These are phyloP conservation scores for Phytophthora tentaculata DNA, from an alignment of 352 stramenopile genomes.

Conservation along the genomic window DNA sequence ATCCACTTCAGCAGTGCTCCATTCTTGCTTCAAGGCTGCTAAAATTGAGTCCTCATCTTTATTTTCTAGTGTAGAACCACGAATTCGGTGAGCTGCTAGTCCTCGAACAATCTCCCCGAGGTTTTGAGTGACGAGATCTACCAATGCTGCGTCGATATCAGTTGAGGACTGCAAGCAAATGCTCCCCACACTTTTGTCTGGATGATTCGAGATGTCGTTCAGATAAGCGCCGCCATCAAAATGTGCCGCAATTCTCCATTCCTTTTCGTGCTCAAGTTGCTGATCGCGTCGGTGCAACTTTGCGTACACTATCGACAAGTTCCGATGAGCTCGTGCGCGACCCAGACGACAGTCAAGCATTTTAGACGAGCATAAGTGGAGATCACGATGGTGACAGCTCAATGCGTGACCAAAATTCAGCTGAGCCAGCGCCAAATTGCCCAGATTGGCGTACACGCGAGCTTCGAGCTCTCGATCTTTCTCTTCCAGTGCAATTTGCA, in stretches of 20 bases:
- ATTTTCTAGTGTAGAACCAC: constrained; percentile 1
- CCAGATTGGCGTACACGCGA: constrained; percentile 79
- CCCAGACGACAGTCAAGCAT: constrained; percentile 58
- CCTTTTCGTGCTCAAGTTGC: constrained; percentile 49
- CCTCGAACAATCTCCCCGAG: constrained; percentile 42
- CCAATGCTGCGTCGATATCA: constrained; percentile 44
- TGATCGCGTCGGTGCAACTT: constrained; percentile 55
- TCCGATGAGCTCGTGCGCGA: constrained; percentile 64
- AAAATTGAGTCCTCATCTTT: constrained; percentile 19
- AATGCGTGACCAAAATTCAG: constrained; percentile 64
- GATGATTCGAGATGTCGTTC: constrained; percentile 56
- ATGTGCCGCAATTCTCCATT: constrained; percentile 27
- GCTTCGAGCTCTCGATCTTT: constrained; percentile 72
- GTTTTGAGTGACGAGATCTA: constrained; percentile 42
- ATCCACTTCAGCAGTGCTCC: constrained; percentile 27
- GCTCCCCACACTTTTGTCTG: constrained; percentile 57
- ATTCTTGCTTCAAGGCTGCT: constrained; percentile 27
- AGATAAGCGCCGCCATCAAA: constrained; percentile 45
- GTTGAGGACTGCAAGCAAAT: constrained; percentile 65
- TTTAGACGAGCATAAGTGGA: constrained; percentile 42
- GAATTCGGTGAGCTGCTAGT: neutral
- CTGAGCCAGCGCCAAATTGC: constrained; percentile 67
- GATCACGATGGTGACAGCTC: constrained; percentile 67
- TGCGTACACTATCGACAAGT: constrained; percentile 70
- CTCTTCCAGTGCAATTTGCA: constrained; percentile 52